These are phyloP conservation scores for Leptosphaerulina australis DNA, from an alignment of 2,329 filamentous ascomycete genomes.

Conservation along the genomic window DNA sequence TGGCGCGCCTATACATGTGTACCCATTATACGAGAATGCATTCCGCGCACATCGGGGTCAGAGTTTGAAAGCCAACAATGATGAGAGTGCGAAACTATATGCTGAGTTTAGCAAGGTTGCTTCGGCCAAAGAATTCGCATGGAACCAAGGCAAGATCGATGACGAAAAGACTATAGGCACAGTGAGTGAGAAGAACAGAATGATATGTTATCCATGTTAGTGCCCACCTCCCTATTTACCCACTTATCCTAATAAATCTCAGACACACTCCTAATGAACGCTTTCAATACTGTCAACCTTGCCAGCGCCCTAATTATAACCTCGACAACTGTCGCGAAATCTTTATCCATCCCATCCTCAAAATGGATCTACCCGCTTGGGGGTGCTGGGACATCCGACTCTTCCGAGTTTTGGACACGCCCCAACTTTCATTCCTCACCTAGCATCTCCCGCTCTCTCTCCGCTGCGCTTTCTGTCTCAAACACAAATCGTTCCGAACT, in stretches of 20 bases:
- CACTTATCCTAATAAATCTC: not conserved
- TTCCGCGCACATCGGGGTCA: slow-evolving; percentile 64
- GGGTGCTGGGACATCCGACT: slow-evolving; percentile 67
- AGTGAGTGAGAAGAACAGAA: slow-evolving; percentile 63
- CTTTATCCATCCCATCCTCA: slow-evolving; percentile 60
- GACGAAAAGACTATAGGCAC: slow-evolving; percentile 60
- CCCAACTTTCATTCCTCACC: slow-evolving; percentile 64
- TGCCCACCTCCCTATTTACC: slow-evolving; percentile 15
- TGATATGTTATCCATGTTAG: slow-evolving; percentile 72
- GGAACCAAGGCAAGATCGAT: slow-evolving; percentile 61
- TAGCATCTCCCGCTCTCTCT: slow-evolving; percentile 63
- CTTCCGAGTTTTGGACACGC: slow-evolving; percentile 66
- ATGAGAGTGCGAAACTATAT: slow-evolving; percentile 66
- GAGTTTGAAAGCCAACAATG: slow-evolving; percentile 60
- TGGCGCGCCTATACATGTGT: slow-evolving; percentile 69
- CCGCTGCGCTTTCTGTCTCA: slow-evolving; percentile 59
- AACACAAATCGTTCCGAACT: slow-evolving; percentile 58
- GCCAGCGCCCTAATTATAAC: slow-evolving; percentile 67
- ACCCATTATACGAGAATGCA: slow-evolving; percentile 70
- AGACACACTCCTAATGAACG: slow-evolving; percentile 74
- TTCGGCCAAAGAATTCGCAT: slow-evolving; percentile 60
- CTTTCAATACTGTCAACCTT: slow-evolving; percentile 72
- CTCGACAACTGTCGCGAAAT: slow-evolving; percentile 59
- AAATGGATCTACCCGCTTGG: slow-evolving; percentile 70
- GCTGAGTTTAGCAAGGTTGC: slow-evolving; percentile 65